A percentile compares a stretch with the other conserved stretches of the same genome.
Conservation (phyloP, 352 stramenopile genomes). For the Phytophthora tubulina region DNA sequence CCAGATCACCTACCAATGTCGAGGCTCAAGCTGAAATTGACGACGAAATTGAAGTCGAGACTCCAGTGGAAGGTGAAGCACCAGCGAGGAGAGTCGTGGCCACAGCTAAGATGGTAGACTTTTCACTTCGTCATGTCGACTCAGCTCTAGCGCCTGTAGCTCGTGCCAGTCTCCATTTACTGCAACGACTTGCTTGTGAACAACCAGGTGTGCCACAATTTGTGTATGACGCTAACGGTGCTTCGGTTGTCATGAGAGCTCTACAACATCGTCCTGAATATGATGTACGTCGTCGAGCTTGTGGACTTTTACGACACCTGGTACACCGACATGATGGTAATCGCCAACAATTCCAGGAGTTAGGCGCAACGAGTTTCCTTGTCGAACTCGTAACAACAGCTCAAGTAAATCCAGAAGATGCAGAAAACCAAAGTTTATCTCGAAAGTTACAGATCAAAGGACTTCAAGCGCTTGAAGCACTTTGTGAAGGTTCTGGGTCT, state of each 20-base stretch:
- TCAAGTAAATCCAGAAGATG: constrained; percentile 2
- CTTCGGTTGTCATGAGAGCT: constrained; percentile 57
- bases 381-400: constrained; percentile 36
- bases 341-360: constrained; percentile 57
- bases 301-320: constrained; percentile 60
- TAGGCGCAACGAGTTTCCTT: constrained; percentile 56
- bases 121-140: constrained; percentile 54
- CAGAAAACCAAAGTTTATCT: not conserved
- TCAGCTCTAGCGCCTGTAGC: constrained; percentile 43
- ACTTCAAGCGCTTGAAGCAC: constrained; percentile 58
- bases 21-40: constrained; percentile 39
- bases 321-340: constrained; percentile 59
- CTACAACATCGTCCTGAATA: constrained; percentile 40
- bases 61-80: constrained; percentile 26
- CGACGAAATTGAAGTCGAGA: constrained; percentile 28
- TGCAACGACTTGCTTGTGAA: constrained; percentile 59
- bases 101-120: constrained; percentile 61
- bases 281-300: constrained; percentile 45
- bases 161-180: constrained; percentile 59
- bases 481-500: constrained; percentile 46
- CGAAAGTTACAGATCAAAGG: constrained; percentile 60
- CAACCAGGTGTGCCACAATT: constrained; percentile 48
- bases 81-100: constrained; percentile 52
- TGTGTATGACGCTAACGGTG: constrained; percentile 45
- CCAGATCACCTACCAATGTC: constrained; percentile 24